Conservation (phyloP, 208 protist species). For the Acanthamoeba healyi region DNA sequence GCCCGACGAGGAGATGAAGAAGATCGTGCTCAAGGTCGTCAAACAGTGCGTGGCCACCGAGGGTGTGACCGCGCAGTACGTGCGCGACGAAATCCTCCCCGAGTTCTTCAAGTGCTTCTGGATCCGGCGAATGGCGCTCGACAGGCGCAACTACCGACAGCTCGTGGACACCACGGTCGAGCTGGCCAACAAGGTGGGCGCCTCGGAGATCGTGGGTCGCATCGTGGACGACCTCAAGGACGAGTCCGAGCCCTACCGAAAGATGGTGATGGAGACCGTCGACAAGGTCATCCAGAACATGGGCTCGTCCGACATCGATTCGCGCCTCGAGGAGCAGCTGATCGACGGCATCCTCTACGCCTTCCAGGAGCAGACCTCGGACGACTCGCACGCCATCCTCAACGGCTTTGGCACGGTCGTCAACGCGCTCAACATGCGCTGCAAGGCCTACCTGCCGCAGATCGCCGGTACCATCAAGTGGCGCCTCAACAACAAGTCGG, state of each 20-base stretch:
- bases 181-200: conserved; percentile 97
- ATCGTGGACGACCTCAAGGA: conserved; percentile 98
- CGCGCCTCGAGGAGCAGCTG: conserved; percentile 95
- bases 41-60: conserved; percentile 98
- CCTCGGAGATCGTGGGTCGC: conserved; percentile 93
- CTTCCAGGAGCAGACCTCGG: conserved; percentile 96
- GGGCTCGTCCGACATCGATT: conserved; percentile 93
- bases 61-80: conserved; percentile 94
- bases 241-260: conserved; percentile 97
- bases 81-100: conserved; percentile 89
- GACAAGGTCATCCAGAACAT: conserved; percentile 90
- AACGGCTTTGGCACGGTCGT: conserved; percentile 90
- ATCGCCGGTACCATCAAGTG: conserved; percentile 97
- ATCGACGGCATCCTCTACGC: conserved; percentile 98
- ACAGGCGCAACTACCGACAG: conserved; percentile 94
- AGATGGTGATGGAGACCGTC: conserved; percentile 96
- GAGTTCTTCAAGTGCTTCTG: conserved; percentile 93
- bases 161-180: conserved; percentile 97
- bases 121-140: conserved; percentile 96
- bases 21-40: conserved; percentile 98
- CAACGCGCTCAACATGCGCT: conserved; percentile 74
- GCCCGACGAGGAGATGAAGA: conserved; percentile 99
- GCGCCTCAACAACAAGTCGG: conserved; percentile 96
- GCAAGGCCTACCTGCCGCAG: conserved; percentile 95
- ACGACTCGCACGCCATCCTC: conserved; percentile 97